A percentile compares a stretch with the other conserved stretches of the same genome.
Evolutionary conservation across 768 basidiomycete species (phyloP).

Genomic region (Pulveroboletus frians): DNA sequence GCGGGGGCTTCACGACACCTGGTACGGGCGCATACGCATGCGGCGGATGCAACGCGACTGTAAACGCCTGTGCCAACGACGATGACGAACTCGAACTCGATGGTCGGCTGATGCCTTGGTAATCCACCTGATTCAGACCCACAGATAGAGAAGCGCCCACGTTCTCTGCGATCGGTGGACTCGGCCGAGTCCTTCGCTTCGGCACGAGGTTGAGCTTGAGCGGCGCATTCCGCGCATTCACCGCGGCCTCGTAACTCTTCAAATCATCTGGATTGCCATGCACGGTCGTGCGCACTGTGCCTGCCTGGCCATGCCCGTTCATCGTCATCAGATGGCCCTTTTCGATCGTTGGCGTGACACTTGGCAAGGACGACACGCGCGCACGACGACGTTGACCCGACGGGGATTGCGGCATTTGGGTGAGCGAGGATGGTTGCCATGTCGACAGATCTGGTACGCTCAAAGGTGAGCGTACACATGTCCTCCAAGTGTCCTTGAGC

Average conservation of each 20-base stretch:
- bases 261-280: conserved; percentile 56
- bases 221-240: conserved; percentile 62
- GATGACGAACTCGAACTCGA: conserved; percentile 36
- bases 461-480: conserved; percentile 67
- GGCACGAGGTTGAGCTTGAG: conserved; percentile 53
- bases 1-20: conserved; percentile 20
- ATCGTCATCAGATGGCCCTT: conserved; percentile 15
- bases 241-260: conserved; percentile 68
- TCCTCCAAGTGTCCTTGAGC: conserved; percentile 67
- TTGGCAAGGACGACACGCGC: conserved; percentile 65
- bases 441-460: conserved; percentile 27
- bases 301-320: conserved; percentile 19
- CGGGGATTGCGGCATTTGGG: conserved; percentile 27
- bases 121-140: conserved; percentile 9
- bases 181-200: conserved; percentile 28
- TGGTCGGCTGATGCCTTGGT: conserved; percentile 31
- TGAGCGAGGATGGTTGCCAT: conserved; percentile 8
- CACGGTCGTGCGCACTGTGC: conserved; percentile 35
- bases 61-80: conserved; percentile 41
- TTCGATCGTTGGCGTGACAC: conserved; percentile 54
- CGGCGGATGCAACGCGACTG: conserved; percentile 12
- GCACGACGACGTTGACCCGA: conserved; percentile 36
- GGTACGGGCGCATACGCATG: not conserved
- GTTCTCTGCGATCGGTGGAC: conserved; percentile 8
- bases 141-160: not conserved